A percentile compares a stretch with the other conserved stretches of the same genome.
These are phyloP conservation scores for Geotrichum macrosporum DNA, from an alignment of 1,139 yeast species.

Conservation along the genomic window DNA sequence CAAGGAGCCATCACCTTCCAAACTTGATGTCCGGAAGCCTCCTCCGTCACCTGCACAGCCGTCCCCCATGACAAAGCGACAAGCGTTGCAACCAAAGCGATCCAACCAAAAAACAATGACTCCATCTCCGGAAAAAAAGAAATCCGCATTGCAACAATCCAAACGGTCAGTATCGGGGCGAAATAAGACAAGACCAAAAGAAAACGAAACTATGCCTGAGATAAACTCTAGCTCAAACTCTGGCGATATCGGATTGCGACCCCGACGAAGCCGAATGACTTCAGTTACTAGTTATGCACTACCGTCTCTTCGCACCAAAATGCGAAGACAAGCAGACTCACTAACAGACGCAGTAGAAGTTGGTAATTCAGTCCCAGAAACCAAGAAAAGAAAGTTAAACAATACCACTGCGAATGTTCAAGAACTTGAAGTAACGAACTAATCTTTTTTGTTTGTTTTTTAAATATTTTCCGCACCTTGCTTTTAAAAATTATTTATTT, in stretches of 20 bases:
- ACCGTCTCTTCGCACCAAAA: conserved; percentile 62
- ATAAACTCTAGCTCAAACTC: no score
- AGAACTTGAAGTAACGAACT: no score
- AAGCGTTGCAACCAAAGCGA: conserved; percentile 7
- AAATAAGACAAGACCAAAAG: conserved; percentile 22
- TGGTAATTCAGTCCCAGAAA: background rate
- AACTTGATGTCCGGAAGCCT: background rate
- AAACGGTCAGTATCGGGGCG: conserved; percentile 10
- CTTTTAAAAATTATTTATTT: no score
- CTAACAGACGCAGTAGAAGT: conserved; percentile 50
- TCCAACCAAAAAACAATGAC: background rate
- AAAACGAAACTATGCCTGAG: conserved; percentile 24
- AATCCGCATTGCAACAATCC: background rate
- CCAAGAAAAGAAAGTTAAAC: background rate
- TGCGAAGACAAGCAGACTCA: conserved; percentile 63
- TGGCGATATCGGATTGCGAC: conserved; percentile 6
- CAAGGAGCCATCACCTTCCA: conserved; percentile 4
- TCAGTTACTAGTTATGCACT: conserved; percentile 57
- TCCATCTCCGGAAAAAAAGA: conserved; percentile 1
- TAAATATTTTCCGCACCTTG: no score
- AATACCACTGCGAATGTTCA: no score
- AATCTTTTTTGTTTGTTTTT: no score
- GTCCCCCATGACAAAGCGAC: background rate
- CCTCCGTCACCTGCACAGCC: background rate
- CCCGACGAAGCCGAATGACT: conserved; percentile 45